Base-by-base conservation (phyloP, 1,139 yeast genomes). In the Candida glucosophila region DNA sequence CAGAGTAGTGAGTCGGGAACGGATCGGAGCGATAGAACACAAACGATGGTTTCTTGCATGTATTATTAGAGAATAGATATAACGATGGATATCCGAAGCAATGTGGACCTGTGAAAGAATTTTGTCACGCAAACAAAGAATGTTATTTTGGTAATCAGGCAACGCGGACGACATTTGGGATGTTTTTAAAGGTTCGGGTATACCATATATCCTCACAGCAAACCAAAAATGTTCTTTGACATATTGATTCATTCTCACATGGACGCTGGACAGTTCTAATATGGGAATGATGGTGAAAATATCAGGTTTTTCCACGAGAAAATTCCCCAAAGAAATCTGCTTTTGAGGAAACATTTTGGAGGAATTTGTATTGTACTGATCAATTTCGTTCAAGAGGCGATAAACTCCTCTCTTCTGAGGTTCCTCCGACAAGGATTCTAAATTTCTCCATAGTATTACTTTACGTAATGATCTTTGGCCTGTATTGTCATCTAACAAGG, bases 141-240 rank as follows among this genome's bases (percentile, higher is more conserved):
- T 30, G 6, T 26, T 27, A 4, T 32, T 18, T 14, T 17, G 13
- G 21, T 34, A 31, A 20, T 32, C 17, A 3, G 21, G 31, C 6
- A 12, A n/a, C n/a, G n/a, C 6, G 6, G 14, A 14, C n/a, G 14
- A 17, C 3, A 17, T 8, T 1, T 20, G 25, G 15, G 9, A 7
- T 8, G 11, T 12, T 12, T 22, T 25, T 12, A 13, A 14, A 16
- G 21, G 7, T 12, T 13, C 13, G 6, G 11, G 22, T 14, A 12
- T 17, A 21, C 20, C 19, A 24, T 27, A 25, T 19, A 30, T 31
- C 28, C 31, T 27, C 12, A 32, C 39, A n/a, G 53, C 45, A 29
- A 60, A 60, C 64, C 66, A 58, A 35, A 63, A 60, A 36, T 53
- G 48, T 32, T 55, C 61, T 36, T 59, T 61, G 20, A 64, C 40